phyloP scores from a whole-genome alignment of 805 yeast species.

The Torulaspora indica region DNA sequence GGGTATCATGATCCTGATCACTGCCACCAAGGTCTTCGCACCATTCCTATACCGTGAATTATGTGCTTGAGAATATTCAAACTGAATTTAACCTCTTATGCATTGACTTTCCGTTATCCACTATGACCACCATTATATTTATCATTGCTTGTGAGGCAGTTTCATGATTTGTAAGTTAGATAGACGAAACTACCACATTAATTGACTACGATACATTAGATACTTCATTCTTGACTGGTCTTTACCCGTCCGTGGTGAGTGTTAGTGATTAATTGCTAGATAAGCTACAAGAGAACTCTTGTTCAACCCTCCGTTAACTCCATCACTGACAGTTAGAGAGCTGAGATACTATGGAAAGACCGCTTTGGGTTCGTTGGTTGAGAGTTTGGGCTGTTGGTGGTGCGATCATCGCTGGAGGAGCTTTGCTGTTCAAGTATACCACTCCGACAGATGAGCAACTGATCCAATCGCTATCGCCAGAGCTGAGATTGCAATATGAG shows the following conservation, averaged over 20 bases:
- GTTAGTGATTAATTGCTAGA: too few species aligned
- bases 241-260: slow-evolving; percentile 2
- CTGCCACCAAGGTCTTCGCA: slow-evolving; percentile 74
- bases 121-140: slow-evolving; percentile 6
- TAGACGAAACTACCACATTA: slow-evolving; percentile 5
- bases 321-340: not conserved
- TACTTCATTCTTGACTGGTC: not conserved
- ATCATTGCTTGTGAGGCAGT: slow-evolving; percentile 6
- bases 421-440: slow-evolving; percentile 61
- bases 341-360: slow-evolving; percentile 30
- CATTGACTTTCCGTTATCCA: not conserved
- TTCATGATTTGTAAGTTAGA: slow-evolving; percentile 7
- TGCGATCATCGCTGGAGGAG: slow-evolving; percentile 70
- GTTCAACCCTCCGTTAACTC: not conserved
- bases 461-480: slow-evolving; percentile 72
- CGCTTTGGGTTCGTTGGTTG: slow-evolving; percentile 57
- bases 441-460: slow-evolving; percentile 84
- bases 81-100: not conserved
- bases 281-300: not conserved
- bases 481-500: slow-evolving; percentile 70
- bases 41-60: slow-evolving; percentile 65
- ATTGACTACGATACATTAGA: not conserved
- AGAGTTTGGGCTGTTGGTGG: slow-evolving; percentile 56
- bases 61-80: slow-evolving; percentile 25
- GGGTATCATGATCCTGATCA: slow-evolving; percentile 58